These are phyloP conservation scores for Kluyveromyces wickerhamii DNA, from an alignment of 805 yeast genomes.

Conservation along the genomic window DNA sequence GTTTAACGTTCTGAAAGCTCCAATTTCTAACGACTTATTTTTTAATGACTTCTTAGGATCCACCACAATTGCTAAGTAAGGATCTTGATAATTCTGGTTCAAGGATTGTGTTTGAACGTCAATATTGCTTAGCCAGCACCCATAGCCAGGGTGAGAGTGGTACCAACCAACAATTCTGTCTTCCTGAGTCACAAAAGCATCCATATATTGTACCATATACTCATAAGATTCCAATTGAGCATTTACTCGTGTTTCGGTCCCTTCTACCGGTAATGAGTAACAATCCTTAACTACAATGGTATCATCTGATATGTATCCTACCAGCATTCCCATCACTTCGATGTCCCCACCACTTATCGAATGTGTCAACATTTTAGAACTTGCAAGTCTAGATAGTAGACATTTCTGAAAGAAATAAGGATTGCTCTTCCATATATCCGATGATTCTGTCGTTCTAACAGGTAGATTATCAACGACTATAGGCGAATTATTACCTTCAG, in stretches of 20 bases:
- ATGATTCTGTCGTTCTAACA: not conserved
- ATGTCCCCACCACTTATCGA: conserved; percentile 78
- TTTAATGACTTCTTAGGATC: conserved; percentile 67
- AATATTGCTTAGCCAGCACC: conserved; percentile 91
- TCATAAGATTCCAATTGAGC: conserved; percentile 93
- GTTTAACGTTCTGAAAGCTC: conserved; percentile 71
- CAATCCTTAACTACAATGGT: conserved; percentile 68
- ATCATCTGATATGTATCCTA: conserved; percentile 58
- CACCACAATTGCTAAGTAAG: conserved; percentile 79
- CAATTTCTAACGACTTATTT: conserved; percentile 68
- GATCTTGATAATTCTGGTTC: conserved; percentile 86
- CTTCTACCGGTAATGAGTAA: conserved; percentile 86
- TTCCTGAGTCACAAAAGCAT: conserved; percentile 38
- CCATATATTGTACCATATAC: conserved; percentile 81
- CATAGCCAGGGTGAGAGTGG: conserved; percentile 97
- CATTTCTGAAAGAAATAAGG: conserved; percentile 16
- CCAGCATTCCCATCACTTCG: conserved; percentile 93
- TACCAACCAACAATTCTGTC: conserved; percentile 94
- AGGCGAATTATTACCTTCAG: too few relatives aligned
- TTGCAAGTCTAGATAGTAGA: conserved; percentile 57
- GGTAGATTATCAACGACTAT: not conserved
- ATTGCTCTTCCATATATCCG: conserved; percentile 6
- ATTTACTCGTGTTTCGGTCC: conserved; percentile 92
- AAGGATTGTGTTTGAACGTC: conserved; percentile 84
- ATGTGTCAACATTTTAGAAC: conserved; percentile 69